A percentile compares a stretch with the other conserved stretches of the same genome.
phyloP scores from a whole-genome alignment of 1,284 basidiomycete species.

The Ganoderma sinense region DNA sequence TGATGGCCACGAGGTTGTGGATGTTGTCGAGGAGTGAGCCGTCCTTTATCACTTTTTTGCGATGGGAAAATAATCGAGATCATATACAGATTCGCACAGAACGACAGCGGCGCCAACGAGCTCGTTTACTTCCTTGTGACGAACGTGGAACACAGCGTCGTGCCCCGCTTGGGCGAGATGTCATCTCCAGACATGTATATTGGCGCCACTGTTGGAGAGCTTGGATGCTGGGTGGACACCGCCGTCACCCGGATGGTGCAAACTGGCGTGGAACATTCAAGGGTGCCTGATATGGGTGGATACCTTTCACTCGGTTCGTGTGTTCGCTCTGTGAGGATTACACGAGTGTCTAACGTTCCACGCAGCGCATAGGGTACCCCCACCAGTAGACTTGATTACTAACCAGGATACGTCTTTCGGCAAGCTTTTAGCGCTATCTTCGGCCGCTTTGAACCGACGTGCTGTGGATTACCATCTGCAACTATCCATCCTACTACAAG shows the following conservation, averaged over 20 bases:
- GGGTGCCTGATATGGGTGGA: constrained; percentile 66
- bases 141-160: constrained; percentile 73
- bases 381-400: constrained; percentile 36
- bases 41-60: neutral
- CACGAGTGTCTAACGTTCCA: neutral
- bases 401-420: constrained; percentile 41
- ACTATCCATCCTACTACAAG: constrained; percentile 77
- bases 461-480: constrained; percentile 68
- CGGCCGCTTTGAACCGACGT: constrained; percentile 61
- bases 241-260: constrained; percentile 80
- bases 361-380: constrained; percentile 12
- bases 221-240: constrained; percentile 90
- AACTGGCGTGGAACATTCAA: constrained; percentile 77
- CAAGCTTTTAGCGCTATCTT: constrained; percentile 58
- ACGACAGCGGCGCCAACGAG: constrained; percentile 39
- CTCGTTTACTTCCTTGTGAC: constrained; percentile 84
- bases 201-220: constrained; percentile 65
- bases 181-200: constrained; percentile 52
- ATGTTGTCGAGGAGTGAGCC: constrained; percentile 28
- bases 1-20: constrained; percentile 41
- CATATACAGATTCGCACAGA: constrained; percentile 1
- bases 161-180: constrained; percentile 43
- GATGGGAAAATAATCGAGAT: neutral
- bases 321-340: neutral
- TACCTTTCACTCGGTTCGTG: constrained; percentile 60